Base-by-base conservation (phyloP, 345 rosid genomes). In the Reutealis trisperma region DNA sequence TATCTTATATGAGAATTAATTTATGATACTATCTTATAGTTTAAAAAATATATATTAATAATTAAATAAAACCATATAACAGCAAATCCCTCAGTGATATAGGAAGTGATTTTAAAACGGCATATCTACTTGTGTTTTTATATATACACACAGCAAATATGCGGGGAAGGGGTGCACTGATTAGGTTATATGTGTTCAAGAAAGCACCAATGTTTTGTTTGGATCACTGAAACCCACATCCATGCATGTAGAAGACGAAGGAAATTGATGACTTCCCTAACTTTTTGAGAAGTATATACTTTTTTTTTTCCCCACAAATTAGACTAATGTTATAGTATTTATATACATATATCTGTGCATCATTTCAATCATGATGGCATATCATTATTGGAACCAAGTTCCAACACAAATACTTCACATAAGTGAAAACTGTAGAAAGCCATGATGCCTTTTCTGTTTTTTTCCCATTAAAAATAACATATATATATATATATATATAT, bases 301-400 rank as follows among this genome's bases (percentile, higher is more conserved):
- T 37, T 37, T 37, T 37, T 2, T 4, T 44, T 83, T 87, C 75
- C 81, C 88, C 68, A 66, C 44, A 69, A 72, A 83, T 71, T 67
- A 76, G 83, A 77, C n/a, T 75, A 58, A 64, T 52, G 37, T 16
- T 12, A 16, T 52, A 37, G 1, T 27, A 27, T 1, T 2, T 47
- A 47, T 9, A 47, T 8, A 45, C 0, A 52, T 78, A 68, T 81
- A 68, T 63, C 15, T 58, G 73, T 74, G 88, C 88, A 84, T 82
- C 85, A 81, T 85, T 84, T 79, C 80, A 71, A 79, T 83, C 75
- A 80, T 67, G 86, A 74, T 84, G 80, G 79, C 83, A 80, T 79
- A 81, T 82, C 84, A 87, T 85, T 81, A 82, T 81, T 81, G 85
- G 83, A 89, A 81, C 78, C 93, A 89, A 88, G 87, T 91, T 85